phyloP scores from a whole-genome alignment of 2,329 filamentous ascomycete genomes.

The Eutypa lata region DNA sequence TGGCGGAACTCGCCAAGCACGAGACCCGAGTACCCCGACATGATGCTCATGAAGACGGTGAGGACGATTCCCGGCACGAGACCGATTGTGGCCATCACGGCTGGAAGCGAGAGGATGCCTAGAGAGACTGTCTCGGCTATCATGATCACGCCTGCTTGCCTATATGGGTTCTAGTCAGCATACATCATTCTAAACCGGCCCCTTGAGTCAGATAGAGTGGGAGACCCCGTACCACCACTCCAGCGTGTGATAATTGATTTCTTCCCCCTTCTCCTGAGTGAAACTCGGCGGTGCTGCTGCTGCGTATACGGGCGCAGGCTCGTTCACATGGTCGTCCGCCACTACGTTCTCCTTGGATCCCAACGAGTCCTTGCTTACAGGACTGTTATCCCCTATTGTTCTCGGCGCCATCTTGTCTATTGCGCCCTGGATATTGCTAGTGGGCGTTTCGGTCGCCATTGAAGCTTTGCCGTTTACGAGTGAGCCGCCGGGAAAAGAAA shows the following conservation, averaged over 20 bases:
- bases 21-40: slow-evolving; percentile 63
- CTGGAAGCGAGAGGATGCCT: slow-evolving; percentile 69
- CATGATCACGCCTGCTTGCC: slow-evolving; percentile 41
- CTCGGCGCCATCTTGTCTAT: neutral
- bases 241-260: slow-evolving; percentile 35
- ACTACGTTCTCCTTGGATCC: neutral
- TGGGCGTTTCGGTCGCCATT: neutral
- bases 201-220: neutral
- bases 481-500: too few relatives aligned
- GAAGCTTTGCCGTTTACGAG: neutral
- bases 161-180: slow-evolving; percentile 16
- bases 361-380: neutral
- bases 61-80: slow-evolving; percentile 70
- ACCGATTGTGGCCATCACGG: slow-evolving; percentile 68
- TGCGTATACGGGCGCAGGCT: neutral
- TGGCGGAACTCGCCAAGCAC: slow-evolving; percentile 66
- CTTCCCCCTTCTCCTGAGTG: slow-evolving; percentile 8
- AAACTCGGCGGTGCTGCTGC: slow-evolving; percentile 4
- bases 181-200: neutral
- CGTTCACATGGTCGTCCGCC: neutral
- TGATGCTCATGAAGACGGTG: slow-evolving; percentile 62
- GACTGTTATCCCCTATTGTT: neutral
- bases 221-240: slow-evolving; percentile 33
- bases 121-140: slow-evolving; percentile 44
- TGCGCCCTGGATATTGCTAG: neutral